These are phyloP conservation scores for Talaromyces thailandensis DNA, from an alignment of 495 filamentous ascomycete species.

Conservation along the genomic window DNA sequence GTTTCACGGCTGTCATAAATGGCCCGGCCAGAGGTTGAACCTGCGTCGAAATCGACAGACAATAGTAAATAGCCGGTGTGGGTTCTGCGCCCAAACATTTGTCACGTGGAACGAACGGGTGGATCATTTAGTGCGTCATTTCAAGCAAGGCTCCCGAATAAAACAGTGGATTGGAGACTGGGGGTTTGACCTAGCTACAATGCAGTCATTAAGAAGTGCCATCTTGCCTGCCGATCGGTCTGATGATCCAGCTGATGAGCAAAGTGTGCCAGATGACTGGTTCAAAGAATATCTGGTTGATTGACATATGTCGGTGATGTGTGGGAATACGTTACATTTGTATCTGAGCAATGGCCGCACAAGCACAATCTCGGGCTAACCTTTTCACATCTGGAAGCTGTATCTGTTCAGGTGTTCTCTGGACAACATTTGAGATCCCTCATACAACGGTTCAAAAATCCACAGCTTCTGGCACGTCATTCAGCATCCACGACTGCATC, in stretches of 20 bases:
- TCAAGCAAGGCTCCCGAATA: conserved; percentile 59
- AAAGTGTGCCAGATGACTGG: neutral
- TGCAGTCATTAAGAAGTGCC: conserved; percentile 53
- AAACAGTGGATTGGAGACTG: conserved; percentile 64
- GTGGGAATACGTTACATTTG: neutral
- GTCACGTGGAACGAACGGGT: conserved; percentile 52
- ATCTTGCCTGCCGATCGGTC: conserved; percentile 36
- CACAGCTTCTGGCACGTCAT: neutral
- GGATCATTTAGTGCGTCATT: conserved; percentile 61
- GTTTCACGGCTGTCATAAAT: conserved; percentile 58
- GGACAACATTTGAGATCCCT: neutral
- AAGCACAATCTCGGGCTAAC: neutral
- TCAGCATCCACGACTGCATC: conserved; percentile 27
- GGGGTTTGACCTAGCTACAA: conserved; percentile 54
- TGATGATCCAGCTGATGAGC: neutral
- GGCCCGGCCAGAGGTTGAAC: conserved; percentile 52
- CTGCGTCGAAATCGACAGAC: conserved; percentile 54
- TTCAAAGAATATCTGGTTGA: neutral
- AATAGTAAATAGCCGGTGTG: conserved; percentile 58
- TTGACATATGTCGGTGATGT: neutral
- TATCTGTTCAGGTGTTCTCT: neutral
- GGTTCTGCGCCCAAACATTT: conserved; percentile 56
- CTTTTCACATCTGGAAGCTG: neutral
- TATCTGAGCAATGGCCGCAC: neutral
- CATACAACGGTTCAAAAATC: neutral